Evolutionary conservation across 257 asterid species (phyloP).

Genomic region (Primulina huaijiensis): DNA sequence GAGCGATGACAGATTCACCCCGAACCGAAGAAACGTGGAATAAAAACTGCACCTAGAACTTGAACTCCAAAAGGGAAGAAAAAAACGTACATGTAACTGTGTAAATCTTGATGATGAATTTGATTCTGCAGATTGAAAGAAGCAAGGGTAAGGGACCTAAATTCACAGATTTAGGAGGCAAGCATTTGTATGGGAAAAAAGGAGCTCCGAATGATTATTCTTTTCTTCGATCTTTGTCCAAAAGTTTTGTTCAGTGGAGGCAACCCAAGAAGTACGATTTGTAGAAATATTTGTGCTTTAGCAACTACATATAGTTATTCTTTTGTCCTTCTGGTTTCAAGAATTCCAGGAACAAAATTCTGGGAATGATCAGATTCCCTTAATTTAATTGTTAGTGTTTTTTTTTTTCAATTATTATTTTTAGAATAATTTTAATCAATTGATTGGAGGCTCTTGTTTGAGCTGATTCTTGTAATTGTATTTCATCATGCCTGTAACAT

Average conservation of each 20-base stretch:
- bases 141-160: conserved; percentile 84
- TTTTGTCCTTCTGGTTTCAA: conserved; percentile 32
- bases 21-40: background rate
- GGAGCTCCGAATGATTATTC: conserved; percentile 56
- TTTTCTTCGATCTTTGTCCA: conserved; percentile 56
- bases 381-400: conserved; percentile 9
- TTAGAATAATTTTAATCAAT: background rate
- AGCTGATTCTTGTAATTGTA: background rate
- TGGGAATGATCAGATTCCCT: conserved; percentile 23
- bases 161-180: conserved; percentile 91
- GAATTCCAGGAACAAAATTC: conserved; percentile 29
- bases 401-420: no score
- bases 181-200: conserved; percentile 79
- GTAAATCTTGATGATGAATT: background rate
- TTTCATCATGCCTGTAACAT: background rate
- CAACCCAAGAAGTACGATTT: conserved; percentile 75
- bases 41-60: background rate
- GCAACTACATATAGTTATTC: conserved; percentile 34
- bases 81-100: background rate
- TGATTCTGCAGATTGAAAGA: conserved; percentile 79
- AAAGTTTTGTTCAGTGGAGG: conserved; percentile 61
- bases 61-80: background rate
- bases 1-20: background rate
- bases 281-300: conserved; percentile 35
- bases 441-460: background rate